Conservation (phyloP, 495 filamentous ascomycete genomes). For the Xylaria telfairii region DNA sequence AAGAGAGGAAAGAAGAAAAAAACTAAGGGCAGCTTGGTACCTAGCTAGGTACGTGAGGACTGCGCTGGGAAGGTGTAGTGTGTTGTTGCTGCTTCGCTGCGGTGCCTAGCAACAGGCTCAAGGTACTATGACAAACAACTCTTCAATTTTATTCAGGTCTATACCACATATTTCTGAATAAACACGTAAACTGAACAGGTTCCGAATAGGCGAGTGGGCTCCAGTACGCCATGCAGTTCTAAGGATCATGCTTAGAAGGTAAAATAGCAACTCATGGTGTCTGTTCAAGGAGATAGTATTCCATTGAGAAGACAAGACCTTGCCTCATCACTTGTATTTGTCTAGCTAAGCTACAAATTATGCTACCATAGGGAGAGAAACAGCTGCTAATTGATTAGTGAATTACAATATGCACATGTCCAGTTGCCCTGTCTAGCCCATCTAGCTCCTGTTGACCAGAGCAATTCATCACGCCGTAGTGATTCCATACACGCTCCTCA, state of each 20-base stretch:
- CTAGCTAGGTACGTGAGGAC: neutral
- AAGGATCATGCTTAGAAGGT: neutral
- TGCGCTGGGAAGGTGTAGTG: neutral
- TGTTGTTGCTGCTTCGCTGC: neutral
- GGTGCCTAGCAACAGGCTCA: constrained; percentile 1
- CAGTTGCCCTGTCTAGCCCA: constrained; percentile 2
- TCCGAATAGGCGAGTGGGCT: neutral
- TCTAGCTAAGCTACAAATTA: neutral
- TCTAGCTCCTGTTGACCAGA: neutral
- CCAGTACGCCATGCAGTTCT: neutral
- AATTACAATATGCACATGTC: neutral
- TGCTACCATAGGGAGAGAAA: neutral
- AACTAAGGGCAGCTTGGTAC: too few species aligned
- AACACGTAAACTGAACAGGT: neutral
- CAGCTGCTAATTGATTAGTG: neutral
- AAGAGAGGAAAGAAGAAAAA: too few species aligned
- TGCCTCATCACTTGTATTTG: neutral
- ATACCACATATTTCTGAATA: neutral
- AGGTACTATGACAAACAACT: neutral
- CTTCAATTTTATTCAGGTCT: neutral
- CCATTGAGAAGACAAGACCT: neutral
- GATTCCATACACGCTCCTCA: neutral
- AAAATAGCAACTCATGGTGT: neutral
- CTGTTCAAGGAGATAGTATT: neutral
- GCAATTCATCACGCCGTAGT: neutral